Conservation (phyloP, 805 yeast genomes). For the Tetrapisispora taiwanensis region DNA sequence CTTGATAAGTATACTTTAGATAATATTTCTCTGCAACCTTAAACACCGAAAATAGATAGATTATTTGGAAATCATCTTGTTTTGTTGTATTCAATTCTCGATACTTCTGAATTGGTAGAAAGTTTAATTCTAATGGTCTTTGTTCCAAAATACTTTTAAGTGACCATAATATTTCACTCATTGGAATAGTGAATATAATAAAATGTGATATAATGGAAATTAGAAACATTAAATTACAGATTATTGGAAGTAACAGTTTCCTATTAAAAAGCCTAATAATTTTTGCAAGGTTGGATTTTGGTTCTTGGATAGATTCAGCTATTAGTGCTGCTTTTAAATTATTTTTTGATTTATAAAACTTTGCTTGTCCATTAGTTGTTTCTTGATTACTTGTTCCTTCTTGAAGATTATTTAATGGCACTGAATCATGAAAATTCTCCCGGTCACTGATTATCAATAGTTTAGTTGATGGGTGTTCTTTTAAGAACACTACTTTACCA, state of each 20-base stretch:
- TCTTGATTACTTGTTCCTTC: neutral
- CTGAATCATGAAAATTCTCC: neutral
- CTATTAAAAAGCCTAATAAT: neutral
- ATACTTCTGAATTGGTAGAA: neutral
- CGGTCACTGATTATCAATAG: neutral
- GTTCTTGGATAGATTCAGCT: neutral
- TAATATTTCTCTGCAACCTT: slow-evolving; percentile 66
- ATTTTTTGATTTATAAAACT: neutral
- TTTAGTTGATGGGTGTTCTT: neutral
- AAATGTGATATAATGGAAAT: slow-evolving; percentile 53
- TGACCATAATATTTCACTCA: slow-evolving; percentile 67
- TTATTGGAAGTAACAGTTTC: neutral
- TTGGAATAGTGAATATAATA: slow-evolving; percentile 80
- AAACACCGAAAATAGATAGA: slow-evolving; percentile 42
- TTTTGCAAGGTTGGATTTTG: slow-evolving; percentile 29
- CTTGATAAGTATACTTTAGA: slow-evolving; percentile 91
- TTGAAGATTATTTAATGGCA: neutral
- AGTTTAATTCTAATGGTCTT: slow-evolving; percentile 19
- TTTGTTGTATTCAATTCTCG: neutral
- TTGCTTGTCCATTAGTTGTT: too few species aligned
- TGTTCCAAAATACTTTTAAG: slow-evolving; percentile 25
- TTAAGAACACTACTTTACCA: slow-evolving; percentile 73
- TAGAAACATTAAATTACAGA: slow-evolving; percentile 10
- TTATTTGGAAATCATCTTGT: neutral
- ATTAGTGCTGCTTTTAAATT: neutral